Base-by-base conservation (phyloP, 495 filamentous ascomycete species). In the Neurospora hispaniola region DNA sequence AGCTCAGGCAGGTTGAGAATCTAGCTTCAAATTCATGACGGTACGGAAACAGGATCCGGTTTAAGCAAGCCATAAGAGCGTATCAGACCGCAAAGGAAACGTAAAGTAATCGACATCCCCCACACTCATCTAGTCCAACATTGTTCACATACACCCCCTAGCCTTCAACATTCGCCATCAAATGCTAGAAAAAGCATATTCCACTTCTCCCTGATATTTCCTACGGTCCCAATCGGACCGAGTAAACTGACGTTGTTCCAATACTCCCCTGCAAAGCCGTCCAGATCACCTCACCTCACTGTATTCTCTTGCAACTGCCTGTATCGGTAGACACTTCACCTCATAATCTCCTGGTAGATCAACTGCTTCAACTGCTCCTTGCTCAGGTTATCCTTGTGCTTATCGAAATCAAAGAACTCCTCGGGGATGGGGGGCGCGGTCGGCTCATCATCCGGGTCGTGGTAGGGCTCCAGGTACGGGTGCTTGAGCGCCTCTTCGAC, bases 341-440 rank as follows among this genome's bases (percentile, higher is more conserved):
- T 91, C 96, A 99, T 99, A 76, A 99, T 98, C 84, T 99, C 96
- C 82, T 97, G 89, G 81, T 94, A 99, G 82, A 99, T 99, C 77
- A 99, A 86, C 72, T 90, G 94, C 86, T 97, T 98, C 82, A 99
- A 82, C 84, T 99, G 92, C 82, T 99, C 96, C 86, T 99, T 99
- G 86, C 92, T 97, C 75, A 99, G 85, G 73, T 91, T 94, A 81
- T 99, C 96, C 90, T 99, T 99, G 85, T 97, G 96, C 88, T 97
- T 97, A 85, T 99, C 96, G 80, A 99, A 99, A 82, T 98, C 96
- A 82, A 99, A 99, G 88, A 99, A 99, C 78, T 96, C 94, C 78
- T 98, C 94, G 0, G 96, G 96, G 76, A 99, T 99, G 18, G 96
- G 94, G 14, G 92, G 90, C 12, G 96, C 96, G 18, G 93, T 97